Base-by-base conservation (phyloP, 2,329 filamentous ascomycete genomes). In the Lithohypha guttulata region DNA sequence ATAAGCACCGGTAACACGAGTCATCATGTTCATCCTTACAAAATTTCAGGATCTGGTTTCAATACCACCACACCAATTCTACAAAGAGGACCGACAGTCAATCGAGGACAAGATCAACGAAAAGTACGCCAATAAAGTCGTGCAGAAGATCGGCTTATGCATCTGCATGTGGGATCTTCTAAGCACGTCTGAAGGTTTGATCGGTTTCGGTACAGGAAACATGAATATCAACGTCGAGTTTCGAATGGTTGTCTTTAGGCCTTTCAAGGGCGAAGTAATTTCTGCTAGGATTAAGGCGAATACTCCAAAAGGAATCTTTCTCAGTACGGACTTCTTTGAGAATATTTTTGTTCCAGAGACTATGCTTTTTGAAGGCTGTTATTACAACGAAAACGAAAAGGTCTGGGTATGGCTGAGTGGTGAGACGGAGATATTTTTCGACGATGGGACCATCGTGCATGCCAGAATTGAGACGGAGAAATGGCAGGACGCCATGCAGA, bases 211-310 rank as follows among this genome's bases (percentile, higher is more conserved):
- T 19, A 86, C 81, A 13, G 91, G 91, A 15, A 73, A 89, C 22
- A 87, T 94, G 34, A 94, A 96, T 53, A 84, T 96, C 30, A 96
- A 96, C 57, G 83, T 93, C 34, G 86, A 93, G 58, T 98, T 96
- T 55, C 82, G 86, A 15, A 70, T 98, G 55, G 71, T 95, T 13
- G 86, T 98, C 20, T 98, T 96, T 60, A 79, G 91, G 17, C 91
- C 91, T 0, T 96, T 95, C 67, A 93, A 93, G 57, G 84, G 85
- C 33, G 91, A 98, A 59, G 84, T 95, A 43, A 72, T 98, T 53
- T 70, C 84, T 30, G 91, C 84, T 11, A 80, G 78, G 48, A 95
- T 98, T 59, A 79, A 79, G 47, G 79, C 77, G 48, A 79, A 79
- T 23, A 80, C 73, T 1, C 70, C 77, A 6, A 66, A 78, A 2